Percentiles rank a stretch among this genome's conserved stretches.
Conservation (phyloP, 257 asterid genomes). For the Henckelia pumila region DNA sequence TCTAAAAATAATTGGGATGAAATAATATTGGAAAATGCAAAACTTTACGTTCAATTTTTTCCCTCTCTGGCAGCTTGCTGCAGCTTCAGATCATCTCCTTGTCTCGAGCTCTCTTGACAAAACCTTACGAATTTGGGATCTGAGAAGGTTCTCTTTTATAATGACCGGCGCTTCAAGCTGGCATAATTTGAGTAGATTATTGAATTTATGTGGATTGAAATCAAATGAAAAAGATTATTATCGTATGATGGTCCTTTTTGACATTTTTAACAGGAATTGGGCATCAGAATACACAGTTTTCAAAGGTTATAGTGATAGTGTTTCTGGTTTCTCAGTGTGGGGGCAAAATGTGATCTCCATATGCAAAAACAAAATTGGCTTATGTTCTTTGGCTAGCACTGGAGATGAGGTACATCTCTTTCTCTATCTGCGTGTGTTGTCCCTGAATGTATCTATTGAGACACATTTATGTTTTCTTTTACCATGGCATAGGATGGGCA, state of each 20-base stretch:
- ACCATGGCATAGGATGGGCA: slow-evolving; percentile 60
- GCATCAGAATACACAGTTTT: slow-evolving; percentile 58
- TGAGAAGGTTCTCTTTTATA: slow-evolving; percentile 62
- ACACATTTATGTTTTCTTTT: slow-evolving; percentile 3
- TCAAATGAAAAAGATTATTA: neutral
- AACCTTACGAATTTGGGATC: slow-evolving; percentile 87
- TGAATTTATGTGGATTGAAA: slow-evolving; percentile 6
- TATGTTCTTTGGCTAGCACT: slow-evolving; percentile 62
- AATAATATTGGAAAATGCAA: slow-evolving; percentile 9
- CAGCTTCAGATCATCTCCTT: slow-evolving; percentile 63
- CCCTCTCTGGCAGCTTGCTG: slow-evolving; percentile 68
- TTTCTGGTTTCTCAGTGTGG: slow-evolving; percentile 85
- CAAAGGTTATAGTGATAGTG: slow-evolving; percentile 77
- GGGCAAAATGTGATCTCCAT: slow-evolving; percentile 88
- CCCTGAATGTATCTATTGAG: neutral
- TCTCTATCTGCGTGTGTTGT: slow-evolving; percentile 10
- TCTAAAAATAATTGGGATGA: slow-evolving; percentile 2
- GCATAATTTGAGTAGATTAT: neutral
- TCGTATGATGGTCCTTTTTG: slow-evolving; percentile 14
- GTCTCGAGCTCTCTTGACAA: slow-evolving; percentile 93
- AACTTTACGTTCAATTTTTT: slow-evolving; percentile 21
- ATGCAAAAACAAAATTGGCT: slow-evolving; percentile 72
- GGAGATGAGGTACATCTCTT: slow-evolving; percentile 60
- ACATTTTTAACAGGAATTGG: slow-evolving; percentile 56
- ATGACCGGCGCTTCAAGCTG: neutral